Evolutionary conservation across 495 filamentous ascomycete species (phyloP).

Genomic region (Podospora australis): DNA sequence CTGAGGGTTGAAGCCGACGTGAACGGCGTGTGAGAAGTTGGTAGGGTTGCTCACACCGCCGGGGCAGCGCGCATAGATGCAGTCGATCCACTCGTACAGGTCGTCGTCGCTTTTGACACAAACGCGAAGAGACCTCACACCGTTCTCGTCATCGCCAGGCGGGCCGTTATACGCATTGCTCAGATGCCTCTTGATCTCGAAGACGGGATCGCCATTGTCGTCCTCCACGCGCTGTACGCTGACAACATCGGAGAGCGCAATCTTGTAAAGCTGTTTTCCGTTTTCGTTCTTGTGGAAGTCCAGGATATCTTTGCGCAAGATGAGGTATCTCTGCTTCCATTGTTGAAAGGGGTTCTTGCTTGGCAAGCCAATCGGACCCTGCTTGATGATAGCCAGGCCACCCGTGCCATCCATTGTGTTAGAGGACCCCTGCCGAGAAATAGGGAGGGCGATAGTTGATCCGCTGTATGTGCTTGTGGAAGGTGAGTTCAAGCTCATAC

Average conservation of each 20-base stretch:
- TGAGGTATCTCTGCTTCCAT: constrained; percentile 85
- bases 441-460: constrained; percentile 62
- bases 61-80: constrained; percentile 90
- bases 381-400: constrained; percentile 72
- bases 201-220: constrained; percentile 62
- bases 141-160: constrained; percentile 62
- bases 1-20: constrained; percentile 92
- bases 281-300: constrained; percentile 89
- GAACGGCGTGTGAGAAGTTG: constrained; percentile 92
- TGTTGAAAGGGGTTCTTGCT: constrained; percentile 71
- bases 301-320: constrained; percentile 78
- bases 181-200: constrained; percentile 77
- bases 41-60: constrained; percentile 97
- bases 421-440: constrained; percentile 55
- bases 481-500: constrained; percentile 61
- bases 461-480: constrained; percentile 50
- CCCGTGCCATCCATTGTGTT: constrained; percentile 47
- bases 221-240: constrained; percentile 81
- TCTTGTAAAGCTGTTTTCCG: constrained; percentile 71
- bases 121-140: constrained; percentile 73
- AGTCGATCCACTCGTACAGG: constrained; percentile 96
- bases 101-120: constrained; percentile 92
- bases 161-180: constrained; percentile 20
- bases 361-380: constrained; percentile 58
- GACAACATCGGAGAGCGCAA: constrained; percentile 77